Conservation (phyloP, 345 rosid species). For the Brassica juncea region DNA sequence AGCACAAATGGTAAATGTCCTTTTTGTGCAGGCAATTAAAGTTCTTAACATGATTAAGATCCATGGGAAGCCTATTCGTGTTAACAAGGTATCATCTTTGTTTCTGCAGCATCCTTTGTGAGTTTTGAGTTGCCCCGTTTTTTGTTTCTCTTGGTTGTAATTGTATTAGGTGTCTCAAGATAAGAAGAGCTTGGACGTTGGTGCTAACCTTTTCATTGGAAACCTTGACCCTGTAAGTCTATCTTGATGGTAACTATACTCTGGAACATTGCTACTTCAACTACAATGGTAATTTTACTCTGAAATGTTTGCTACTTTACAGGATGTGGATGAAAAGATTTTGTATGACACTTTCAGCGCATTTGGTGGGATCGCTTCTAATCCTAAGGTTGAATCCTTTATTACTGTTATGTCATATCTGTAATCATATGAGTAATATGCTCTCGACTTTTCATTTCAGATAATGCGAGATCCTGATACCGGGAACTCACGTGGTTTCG, state of each 20-base stretch:
- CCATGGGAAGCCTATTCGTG: slow-evolving; percentile 91
- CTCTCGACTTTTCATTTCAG: slow-evolving; percentile 43
- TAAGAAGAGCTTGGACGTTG: slow-evolving; percentile 96
- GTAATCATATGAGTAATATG: not conserved
- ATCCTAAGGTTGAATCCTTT: slow-evolving; percentile 72
- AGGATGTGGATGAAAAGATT: slow-evolving; percentile 99
- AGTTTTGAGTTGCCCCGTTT: not conserved
- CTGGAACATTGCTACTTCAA: not conserved
- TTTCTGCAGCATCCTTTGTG: not conserved
- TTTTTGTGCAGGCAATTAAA: slow-evolving; percentile 74
- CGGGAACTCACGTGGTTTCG: slow-evolving; percentile 95
- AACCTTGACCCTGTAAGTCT: slow-evolving; percentile 91
- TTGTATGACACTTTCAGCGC: slow-evolving; percentile 97
- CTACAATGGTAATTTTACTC: not conserved
- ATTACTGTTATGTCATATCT: not conserved
- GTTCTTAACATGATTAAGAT: slow-evolving; percentile 98
- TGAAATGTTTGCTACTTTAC: slow-evolving; percentile 12
- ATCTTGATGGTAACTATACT: not conserved
- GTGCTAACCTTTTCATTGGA: slow-evolving; percentile 96
- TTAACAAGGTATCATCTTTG: slow-evolving; percentile 66
- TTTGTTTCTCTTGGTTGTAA: slow-evolving; percentile 1
- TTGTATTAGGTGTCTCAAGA: slow-evolving; percentile 89
- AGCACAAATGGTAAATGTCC: not conserved
- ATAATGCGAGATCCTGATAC: slow-evolving; percentile 98
- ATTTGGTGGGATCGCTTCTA: slow-evolving; percentile 91